These are phyloP conservation scores for Alternaria novae-zelandiae DNA, from an alignment of 2,329 filamentous ascomycete genomes.

Conservation along the genomic window DNA sequence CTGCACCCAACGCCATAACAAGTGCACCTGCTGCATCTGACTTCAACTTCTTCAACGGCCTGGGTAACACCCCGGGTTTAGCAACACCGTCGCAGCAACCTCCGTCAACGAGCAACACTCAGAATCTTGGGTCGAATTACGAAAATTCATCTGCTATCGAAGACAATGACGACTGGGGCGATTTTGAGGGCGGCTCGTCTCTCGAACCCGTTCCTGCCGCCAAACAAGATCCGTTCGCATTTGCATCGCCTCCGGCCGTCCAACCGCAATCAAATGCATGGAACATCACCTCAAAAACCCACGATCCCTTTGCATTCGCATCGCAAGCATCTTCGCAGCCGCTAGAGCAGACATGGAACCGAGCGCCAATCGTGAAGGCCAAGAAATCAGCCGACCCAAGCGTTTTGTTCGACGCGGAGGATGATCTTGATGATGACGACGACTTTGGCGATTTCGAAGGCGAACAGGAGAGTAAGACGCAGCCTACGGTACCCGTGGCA, in stretches of 20 bases:
- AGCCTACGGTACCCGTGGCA: conserved; percentile 4
- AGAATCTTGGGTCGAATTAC: not conserved
- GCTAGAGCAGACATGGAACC: conserved; percentile 28
- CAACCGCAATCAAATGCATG: conserved; percentile 19
- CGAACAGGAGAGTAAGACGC: conserved; percentile 11
- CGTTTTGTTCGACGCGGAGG: conserved; percentile 50
- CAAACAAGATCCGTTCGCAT: conserved; percentile 28
- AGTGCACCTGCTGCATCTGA: conserved; percentile 18
- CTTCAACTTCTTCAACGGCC: conserved; percentile 47
- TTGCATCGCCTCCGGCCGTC: conserved; percentile 11
- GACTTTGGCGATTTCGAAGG: conserved; percentile 49
- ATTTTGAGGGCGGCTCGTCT: conserved; percentile 45
- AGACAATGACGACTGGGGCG: conserved; percentile 50
- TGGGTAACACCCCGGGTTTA: conserved; percentile 25
- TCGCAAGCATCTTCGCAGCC: conserved; percentile 9
- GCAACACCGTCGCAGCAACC: conserved; percentile 20
- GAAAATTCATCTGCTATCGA: conserved; percentile 13
- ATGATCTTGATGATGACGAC: conserved; percentile 43
- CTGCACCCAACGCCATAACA: not conserved
- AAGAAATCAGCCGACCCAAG: conserved; percentile 45
- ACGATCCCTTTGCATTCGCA: conserved; percentile 23
- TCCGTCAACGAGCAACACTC: conserved; percentile 13
- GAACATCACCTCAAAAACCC: not conserved
- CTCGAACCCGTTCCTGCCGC: conserved; percentile 15
- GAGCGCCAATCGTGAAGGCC: conserved; percentile 36